Evolutionary conservation across 441 rosid genomes (phyloP).

Genomic region (Aquilaria agallochum): DNA sequence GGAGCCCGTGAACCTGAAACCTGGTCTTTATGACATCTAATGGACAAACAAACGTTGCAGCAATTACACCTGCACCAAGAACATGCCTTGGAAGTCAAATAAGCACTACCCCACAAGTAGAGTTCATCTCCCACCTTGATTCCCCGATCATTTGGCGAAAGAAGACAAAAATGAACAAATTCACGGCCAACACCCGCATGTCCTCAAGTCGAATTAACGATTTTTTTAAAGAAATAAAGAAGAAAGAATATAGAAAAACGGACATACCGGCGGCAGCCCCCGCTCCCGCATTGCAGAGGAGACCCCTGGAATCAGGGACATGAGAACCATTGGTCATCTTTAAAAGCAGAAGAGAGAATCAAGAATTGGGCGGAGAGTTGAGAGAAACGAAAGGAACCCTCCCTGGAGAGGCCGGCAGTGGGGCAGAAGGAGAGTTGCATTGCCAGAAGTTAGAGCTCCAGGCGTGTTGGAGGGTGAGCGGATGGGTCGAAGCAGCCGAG

Average conservation of each 20-base stretch:
- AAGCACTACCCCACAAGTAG: background rate
- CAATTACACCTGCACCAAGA: conserved; percentile 49
- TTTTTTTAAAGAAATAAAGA: background rate
- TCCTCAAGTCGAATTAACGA: background rate
- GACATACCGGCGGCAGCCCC: conserved; percentile 62
- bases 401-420: conserved; percentile 51
- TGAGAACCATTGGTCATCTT: conserved; percentile 58
- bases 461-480: conserved; percentile 5
- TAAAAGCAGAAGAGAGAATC: conserved; percentile 18
- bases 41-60: conserved; percentile 72
- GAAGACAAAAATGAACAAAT: too few species aligned
- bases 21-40: conserved; percentile 71
- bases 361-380: conserved; percentile 13
- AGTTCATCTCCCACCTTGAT: background rate
- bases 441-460: conserved; percentile 38
- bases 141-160: background rate
- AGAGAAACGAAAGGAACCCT: conserved; percentile 40
- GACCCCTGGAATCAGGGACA: conserved; percentile 36
- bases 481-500: conserved; percentile 19
- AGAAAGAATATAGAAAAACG: background rate
- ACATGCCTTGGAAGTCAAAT: background rate
- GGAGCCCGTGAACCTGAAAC: conserved; percentile 67
- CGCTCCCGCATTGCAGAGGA: conserved; percentile 68
- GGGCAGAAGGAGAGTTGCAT: conserved; percentile 75
- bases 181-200: background rate